Percentiles rank a stretch among this genome's conserved stretches.
phyloP scores from a whole-genome alignment of 2,329 filamentous ascomycete species.

The Hypomyces rosellus region DNA sequence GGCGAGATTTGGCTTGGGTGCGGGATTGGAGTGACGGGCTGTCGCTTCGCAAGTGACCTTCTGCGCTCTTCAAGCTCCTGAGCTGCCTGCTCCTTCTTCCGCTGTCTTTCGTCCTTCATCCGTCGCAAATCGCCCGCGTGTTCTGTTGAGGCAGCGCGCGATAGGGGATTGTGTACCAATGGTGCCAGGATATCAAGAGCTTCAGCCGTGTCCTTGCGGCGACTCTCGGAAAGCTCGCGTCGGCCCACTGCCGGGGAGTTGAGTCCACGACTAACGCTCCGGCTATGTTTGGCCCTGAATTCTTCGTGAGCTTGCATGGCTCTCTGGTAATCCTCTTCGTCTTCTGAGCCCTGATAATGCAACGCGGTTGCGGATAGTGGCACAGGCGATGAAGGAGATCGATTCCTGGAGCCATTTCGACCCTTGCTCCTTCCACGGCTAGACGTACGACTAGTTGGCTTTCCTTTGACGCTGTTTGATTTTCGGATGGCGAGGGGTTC shows the following conservation, averaged over 20 bases:
- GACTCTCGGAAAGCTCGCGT: slow-evolving; percentile 35
- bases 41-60: slow-evolving; percentile 72
- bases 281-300: slow-evolving; percentile 50
- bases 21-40: slow-evolving; percentile 73
- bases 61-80: slow-evolving; percentile 84
- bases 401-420: slow-evolving; percentile 50
- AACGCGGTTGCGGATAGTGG: slow-evolving; percentile 56
- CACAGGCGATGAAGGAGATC: slow-evolving; percentile 75
- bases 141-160: slow-evolving; percentile 37
- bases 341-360: slow-evolving; percentile 45
- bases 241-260: slow-evolving; percentile 29
- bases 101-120: slow-evolving; percentile 54
- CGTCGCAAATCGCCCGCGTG: slow-evolving; percentile 48
- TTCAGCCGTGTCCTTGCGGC: slow-evolving; percentile 27
- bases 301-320: slow-evolving; percentile 48
- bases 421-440: slow-evolving; percentile 53
- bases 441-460: slow-evolving; percentile 39
- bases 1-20: slow-evolving; percentile 55
- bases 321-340: slow-evolving; percentile 54
- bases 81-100: slow-evolving; percentile 69
- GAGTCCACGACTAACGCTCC: slow-evolving; percentile 41
- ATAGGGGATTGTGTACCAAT: slow-evolving; percentile 6
- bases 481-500: slow-evolving; percentile 43
- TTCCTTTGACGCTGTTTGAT: slow-evolving; percentile 26
- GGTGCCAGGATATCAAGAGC: slow-evolving; percentile 27